Percentiles rank a stretch among this genome's conserved stretches.
Conservation (phyloP, 2,329 filamentous ascomycete species). For the Arachnomyces sp. region DNA sequence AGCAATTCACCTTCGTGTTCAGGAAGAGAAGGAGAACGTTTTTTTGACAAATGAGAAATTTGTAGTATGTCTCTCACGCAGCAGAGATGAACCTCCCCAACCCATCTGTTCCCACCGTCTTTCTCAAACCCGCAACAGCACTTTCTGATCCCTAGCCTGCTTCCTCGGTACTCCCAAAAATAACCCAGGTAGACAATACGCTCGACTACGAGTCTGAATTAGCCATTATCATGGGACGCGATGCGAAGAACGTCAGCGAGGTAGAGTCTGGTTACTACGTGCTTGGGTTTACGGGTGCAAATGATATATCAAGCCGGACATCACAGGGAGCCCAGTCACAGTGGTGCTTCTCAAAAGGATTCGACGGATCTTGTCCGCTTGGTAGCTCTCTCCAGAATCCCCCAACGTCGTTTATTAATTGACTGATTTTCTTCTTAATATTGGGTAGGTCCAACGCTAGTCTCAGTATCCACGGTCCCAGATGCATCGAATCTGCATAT, state of each 20-base stretch:
- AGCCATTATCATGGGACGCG: constrained; percentile 48
- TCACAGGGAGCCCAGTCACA: constrained; percentile 49
- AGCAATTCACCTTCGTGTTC: too few relatives aligned
- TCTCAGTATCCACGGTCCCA: constrained; percentile 30
- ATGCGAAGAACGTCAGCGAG: constrained; percentile 49
- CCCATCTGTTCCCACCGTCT: constrained; percentile 50
- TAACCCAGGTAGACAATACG: constrained; percentile 46
- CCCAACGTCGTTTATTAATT: constrained; percentile 5
- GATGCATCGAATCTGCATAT: constrained; percentile 28
- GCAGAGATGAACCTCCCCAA: constrained; percentile 46
- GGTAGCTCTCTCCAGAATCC: constrained; percentile 20
- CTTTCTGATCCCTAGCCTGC: constrained; percentile 48
- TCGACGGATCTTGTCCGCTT: constrained; percentile 51
- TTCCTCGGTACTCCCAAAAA: constrained; percentile 47
- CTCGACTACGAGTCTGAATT: constrained; percentile 54
- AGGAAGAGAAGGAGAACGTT: constrained; percentile 27
- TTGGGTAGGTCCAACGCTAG: constrained; percentile 42
- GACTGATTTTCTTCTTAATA: constrained; percentile 5
- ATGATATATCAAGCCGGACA: constrained; percentile 56
- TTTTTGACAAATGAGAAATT: not conserved
- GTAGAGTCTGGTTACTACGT: constrained; percentile 52
- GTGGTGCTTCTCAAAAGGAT: constrained; percentile 54
- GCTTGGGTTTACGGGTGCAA: constrained; percentile 56
- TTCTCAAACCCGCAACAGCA: constrained; percentile 51
- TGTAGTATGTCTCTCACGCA: constrained; percentile 43